A percentile compares a stretch with the other conserved stretches of the same genome.
phyloP scores from a whole-genome alignment of 345 rosid species.

The Microcos paniculata region DNA sequence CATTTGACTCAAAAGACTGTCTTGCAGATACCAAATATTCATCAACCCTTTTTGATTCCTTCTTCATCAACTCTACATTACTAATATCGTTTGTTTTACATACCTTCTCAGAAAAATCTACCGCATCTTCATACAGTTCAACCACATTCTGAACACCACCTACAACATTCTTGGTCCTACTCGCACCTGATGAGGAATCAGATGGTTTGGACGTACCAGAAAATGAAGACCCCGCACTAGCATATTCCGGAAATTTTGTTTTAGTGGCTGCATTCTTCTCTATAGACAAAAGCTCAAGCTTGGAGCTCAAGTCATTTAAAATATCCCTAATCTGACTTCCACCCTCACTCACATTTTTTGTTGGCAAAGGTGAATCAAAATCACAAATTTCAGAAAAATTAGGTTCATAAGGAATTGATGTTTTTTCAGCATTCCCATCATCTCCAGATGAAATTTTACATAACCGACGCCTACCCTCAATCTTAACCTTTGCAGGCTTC shows the following conservation, averaged over 20 bases:
- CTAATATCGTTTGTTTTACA: constrained; percentile 10
- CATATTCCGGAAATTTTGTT: constrained; percentile 36
- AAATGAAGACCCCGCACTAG: constrained; percentile 51
- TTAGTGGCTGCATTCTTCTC: constrained; percentile 49
- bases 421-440: constrained; percentile 12
- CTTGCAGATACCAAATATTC: constrained; percentile 24
- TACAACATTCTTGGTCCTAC: constrained; percentile 23
- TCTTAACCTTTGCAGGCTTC: constrained; percentile 41
- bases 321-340: constrained; percentile 72
- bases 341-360: constrained; percentile 19
- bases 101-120: constrained; percentile 17
- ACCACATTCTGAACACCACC: constrained; percentile 19
- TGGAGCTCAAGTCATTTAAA: constrained; percentile 67
- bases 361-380: constrained; percentile 63
- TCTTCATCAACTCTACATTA: constrained; percentile 17
- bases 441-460: constrained; percentile 54
- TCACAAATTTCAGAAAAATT: constrained; percentile 47
- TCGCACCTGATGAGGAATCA: constrained; percentile 20
- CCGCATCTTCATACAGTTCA: constrained; percentile 14
- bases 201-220: constrained; percentile 28
- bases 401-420: constrained; percentile 32
- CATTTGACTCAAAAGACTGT: constrained; percentile 28
- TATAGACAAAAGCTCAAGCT: constrained; percentile 75
- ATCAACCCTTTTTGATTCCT: constrained; percentile 19
- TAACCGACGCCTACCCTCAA: constrained; percentile 56